A percentile compares a stretch with the other conserved stretches of the same genome.
phyloP scores from a whole-genome alignment of 257 asterid genomes.

The Echites panduratus region DNA sequence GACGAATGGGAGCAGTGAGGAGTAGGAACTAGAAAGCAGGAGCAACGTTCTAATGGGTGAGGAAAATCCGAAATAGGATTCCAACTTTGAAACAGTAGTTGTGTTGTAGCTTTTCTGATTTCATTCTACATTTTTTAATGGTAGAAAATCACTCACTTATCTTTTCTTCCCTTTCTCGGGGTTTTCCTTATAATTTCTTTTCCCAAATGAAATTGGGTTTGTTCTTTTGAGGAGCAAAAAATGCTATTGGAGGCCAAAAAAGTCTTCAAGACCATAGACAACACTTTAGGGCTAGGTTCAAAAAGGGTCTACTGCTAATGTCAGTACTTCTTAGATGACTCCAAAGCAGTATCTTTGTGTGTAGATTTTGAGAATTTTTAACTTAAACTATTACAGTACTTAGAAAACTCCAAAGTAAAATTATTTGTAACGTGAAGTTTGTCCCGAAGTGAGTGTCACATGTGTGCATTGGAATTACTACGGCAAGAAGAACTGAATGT shows the following conservation, averaged over 20 bases:
- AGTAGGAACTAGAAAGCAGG: neutral
- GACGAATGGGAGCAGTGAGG: neutral
- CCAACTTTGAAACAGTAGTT: conserved; percentile 26
- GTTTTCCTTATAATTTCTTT: neutral
- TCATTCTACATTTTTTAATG: conserved; percentile 1
- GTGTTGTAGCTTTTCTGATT: conserved; percentile 24
- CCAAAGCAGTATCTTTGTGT: neutral
- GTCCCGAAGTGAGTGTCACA: conserved; percentile 24
- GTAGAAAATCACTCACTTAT: conserved; percentile 3
- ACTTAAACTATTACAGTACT: neutral
- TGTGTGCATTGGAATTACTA: conserved; percentile 17
- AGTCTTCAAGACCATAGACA: neutral
- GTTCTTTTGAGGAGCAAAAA: conserved; percentile 26
- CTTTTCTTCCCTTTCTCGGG: conserved; percentile 7
- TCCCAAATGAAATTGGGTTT: conserved; percentile 12
- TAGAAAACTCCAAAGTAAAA: neutral
- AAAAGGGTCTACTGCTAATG: neutral
- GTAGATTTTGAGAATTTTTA: neutral
- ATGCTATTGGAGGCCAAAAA: neutral
- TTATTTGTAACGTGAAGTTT: neutral
- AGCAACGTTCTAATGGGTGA: conserved; percentile 19
- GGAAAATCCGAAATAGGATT: conserved; percentile 23
- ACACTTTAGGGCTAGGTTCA: neutral
- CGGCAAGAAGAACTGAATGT: conserved; percentile 3
- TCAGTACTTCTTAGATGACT: neutral